Evolutionary conservation across 345 rosid genomes (phyloP), one percentile per base, ranked within the genome.

Genomic region (Gossypium stocksii): DNA sequence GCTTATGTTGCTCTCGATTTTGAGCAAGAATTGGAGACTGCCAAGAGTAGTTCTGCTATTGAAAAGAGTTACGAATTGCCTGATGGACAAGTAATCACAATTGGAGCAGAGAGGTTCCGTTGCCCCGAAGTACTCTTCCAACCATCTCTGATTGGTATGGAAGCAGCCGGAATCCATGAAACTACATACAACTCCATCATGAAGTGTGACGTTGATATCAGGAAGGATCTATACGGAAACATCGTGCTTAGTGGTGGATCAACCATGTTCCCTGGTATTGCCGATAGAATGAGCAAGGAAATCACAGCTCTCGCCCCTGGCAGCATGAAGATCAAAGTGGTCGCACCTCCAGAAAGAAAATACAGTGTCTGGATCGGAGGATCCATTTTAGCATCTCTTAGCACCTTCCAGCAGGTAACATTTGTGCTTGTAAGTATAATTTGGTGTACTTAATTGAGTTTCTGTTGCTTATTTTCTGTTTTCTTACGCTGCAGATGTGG

Each of bases 251-350:
- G n/a, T 7, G 54, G 54, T 51, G 54, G 54, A 51, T 51, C 54
- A 51, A 51, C 54, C 54, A 51, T 51, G n/a, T 51, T 15, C 41
- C 41, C 41, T 34, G 41, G 41, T 34, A 34, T 34, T 34, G 41
- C 41, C 41, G 41, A 34, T 34, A 34, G 41, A 7, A 34, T 34
- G 54, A 51, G 54, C 54, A 51, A 51, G 19, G 54, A 51, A 51
- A 51, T 51, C 54, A 51, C 17, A 2, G n/a, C 62, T 3, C 62
- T 58, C 4, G 62, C 62, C 62, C 62, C 62, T 22, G 23, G 62
- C 62, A 58, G 62, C 62, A 58, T 58, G 62, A 58, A 58, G 62
- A 58, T 58, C 34, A 58, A 58, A 29, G 62, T 58, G 62, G 62
- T 58, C 23, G 62, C 62, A 58, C 62, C 62, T 22, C 62, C 62